These are phyloP conservation scores for Trypanosoma scelopori DNA, from an alignment of 208 protist species.

Conservation along the genomic window DNA sequence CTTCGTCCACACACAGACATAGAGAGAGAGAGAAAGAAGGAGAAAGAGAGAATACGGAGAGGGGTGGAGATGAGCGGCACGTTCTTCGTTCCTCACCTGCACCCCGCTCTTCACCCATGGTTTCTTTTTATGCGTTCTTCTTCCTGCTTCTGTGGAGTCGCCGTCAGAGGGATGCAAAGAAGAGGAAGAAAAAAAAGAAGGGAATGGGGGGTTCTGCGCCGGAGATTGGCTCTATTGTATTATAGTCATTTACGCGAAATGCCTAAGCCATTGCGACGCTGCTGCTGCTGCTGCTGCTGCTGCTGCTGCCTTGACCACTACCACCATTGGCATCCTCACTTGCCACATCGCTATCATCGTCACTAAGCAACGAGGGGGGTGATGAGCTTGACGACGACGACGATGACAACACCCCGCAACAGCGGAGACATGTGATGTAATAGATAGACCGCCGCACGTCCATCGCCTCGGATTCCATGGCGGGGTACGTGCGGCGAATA, in stretches of 20 bases:
- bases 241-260: constrained; percentile 6
- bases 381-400: constrained; percentile 38
- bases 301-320: background rate
- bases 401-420: constrained; percentile 65
- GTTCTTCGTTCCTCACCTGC: too few species aligned
- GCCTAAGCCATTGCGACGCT: too few species aligned
- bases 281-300: too few species aligned
- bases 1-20: too few species aligned
- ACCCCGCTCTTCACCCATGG: constrained; percentile 1
- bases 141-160: background rate
- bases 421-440: constrained; percentile 82
- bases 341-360: constrained; percentile 13
- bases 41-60: constrained; percentile 8
- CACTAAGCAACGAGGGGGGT: constrained; percentile 18
- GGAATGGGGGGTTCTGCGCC: background rate
- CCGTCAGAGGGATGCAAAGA: background rate
- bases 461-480: constrained; percentile 72
- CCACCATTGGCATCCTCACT: background rate
- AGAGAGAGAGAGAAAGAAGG: constrained; percentile 13
- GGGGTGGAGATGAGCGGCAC: background rate
- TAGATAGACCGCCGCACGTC: constrained; percentile 61
- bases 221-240: background rate
- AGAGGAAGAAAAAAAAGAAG: background rate
- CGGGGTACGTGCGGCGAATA: constrained; percentile 62
- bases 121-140: constrained; percentile 11